phyloP scores from a whole-genome alignment of 257 asterid genomes.

The Capsicum rhomboideum region DNA sequence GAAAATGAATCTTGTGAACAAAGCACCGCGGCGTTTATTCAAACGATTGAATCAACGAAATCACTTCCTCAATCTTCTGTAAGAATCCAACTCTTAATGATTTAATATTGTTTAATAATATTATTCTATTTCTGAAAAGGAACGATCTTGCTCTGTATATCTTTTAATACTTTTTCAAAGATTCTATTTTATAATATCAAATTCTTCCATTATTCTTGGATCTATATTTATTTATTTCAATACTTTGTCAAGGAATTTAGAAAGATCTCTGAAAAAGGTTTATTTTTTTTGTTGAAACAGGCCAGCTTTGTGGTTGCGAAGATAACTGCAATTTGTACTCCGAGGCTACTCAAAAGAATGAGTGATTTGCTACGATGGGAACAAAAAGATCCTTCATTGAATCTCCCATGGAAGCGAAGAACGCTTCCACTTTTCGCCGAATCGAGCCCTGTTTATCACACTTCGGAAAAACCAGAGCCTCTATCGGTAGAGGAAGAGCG shows the following conservation, averaged over 20 bases:
- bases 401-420: slow-evolving; percentile 73
- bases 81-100: background rate
- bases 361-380: slow-evolving; percentile 85
- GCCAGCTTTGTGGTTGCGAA: slow-evolving; percentile 82
- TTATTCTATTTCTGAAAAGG: background rate
- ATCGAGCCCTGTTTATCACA: slow-evolving; percentile 73
- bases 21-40: slow-evolving; percentile 35
- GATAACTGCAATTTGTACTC: slow-evolving; percentile 70
- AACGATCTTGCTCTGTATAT: background rate
- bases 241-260: too few relatives aligned
- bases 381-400: slow-evolving; percentile 28
- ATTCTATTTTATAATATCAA: background rate
- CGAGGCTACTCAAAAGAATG: slow-evolving; percentile 46
- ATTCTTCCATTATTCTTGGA: background rate
- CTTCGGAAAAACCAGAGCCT: slow-evolving; percentile 36
- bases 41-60: slow-evolving; percentile 38
- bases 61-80: slow-evolving; percentile 33
- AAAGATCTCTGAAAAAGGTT: too few relatives aligned
- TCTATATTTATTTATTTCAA: too few relatives aligned
- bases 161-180: background rate
- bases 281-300: slow-evolving; percentile 20
- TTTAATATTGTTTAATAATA: background rate
- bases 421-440: slow-evolving; percentile 50
- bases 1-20: slow-evolving; percentile 50
- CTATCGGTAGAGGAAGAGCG: slow-evolving; percentile 48